Conservation (phyloP, 176 grass and related monocot species). For the Carex parvula region DNA sequence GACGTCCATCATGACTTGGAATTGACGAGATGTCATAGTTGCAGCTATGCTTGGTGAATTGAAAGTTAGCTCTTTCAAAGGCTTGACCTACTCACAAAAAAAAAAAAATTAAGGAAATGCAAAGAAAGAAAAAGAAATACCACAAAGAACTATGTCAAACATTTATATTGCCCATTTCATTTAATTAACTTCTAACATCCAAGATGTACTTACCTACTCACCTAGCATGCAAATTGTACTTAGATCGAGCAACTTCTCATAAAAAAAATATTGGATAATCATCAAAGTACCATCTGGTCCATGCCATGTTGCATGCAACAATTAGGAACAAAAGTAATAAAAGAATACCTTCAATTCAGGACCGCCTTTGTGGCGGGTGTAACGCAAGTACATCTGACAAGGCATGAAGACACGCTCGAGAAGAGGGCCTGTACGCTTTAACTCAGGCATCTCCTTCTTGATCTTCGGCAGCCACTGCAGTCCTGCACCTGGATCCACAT, state of each 20-base stretch:
- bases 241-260: neutral
- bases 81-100: conserved; percentile 70
- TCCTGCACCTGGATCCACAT: conserved; percentile 97
- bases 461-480: conserved; percentile 98
- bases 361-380: conserved; percentile 87
- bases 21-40: conserved; percentile 95
- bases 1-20: conserved; percentile 97
- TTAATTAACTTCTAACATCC: neutral
- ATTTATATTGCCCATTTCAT: neutral
- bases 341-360: conserved; percentile 79
- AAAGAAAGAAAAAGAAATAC: conserved; percentile 29
- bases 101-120: conserved; percentile 14
- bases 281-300: neutral
- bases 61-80: conserved; percentile 87
- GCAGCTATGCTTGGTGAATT: conserved; percentile 92
- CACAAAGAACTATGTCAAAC: neutral
- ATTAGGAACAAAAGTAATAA: neutral
- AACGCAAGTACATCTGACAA: conserved; percentile 95
- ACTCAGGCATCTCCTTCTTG: conserved; percentile 62
- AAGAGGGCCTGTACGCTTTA: conserved; percentile 91
- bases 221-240: neutral
- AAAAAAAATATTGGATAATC: neutral
- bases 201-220: neutral
- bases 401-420: conserved; percentile 97
- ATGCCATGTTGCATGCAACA: conserved; percentile 2